Conservation (phyloP, 2,329 filamentous ascomycete species). For the Phyllosticta paracitricarpa region DNA sequence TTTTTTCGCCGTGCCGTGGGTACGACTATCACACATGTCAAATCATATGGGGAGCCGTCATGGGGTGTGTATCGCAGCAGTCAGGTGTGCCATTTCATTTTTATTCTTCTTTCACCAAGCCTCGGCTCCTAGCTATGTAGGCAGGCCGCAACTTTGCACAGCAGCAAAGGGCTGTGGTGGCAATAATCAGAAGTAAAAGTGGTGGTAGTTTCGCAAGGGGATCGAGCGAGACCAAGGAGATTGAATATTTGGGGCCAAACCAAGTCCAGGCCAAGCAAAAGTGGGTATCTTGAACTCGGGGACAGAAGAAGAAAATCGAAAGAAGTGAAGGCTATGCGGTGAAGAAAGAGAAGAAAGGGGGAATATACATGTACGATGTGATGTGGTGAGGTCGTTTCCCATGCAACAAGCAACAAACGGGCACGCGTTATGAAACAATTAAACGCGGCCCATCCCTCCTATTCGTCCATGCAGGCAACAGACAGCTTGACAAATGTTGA, state of each 20-base stretch:
- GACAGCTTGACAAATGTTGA: too few relatives aligned
- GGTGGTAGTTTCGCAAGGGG: background rate
- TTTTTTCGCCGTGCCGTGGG: too few relatives aligned
- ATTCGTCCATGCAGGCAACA: background rate
- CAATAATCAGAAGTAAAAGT: background rate
- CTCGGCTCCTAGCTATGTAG: too few relatives aligned
- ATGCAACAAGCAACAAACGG: background rate
- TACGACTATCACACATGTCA: too few relatives aligned
- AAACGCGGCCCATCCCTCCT: background rate
- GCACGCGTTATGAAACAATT: background rate
- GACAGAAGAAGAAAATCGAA: background rate
- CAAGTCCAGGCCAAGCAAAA: background rate
- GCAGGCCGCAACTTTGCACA: background rate
- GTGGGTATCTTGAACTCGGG: background rate
- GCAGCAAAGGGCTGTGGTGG: background rate
- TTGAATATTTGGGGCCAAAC: background rate
- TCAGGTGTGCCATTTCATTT: too few relatives aligned
- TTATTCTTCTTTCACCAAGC: too few relatives aligned
- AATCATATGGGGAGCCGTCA: too few relatives aligned
- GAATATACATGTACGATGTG: background rate
- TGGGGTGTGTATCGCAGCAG: too few relatives aligned
- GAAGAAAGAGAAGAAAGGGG: background rate
- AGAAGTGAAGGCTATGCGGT: background rate
- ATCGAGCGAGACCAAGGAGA: background rate
- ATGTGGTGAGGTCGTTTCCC: background rate